Evolutionary conservation across 257 asterid species (phyloP), one percentile per base, ranked within the genome.

Genomic region (Ocimum tenuiflorum): DNA sequence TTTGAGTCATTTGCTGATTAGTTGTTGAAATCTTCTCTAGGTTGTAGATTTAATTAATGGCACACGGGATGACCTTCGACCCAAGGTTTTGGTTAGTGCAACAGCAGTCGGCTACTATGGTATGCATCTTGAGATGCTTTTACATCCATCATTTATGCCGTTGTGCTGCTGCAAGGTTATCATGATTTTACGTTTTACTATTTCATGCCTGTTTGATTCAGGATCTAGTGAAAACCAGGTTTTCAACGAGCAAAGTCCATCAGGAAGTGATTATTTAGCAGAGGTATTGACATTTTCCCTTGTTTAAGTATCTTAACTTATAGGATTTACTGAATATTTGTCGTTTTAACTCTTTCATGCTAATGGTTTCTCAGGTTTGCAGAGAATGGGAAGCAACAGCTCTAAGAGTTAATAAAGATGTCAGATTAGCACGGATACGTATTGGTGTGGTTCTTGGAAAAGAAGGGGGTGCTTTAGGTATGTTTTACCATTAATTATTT

Each of bases 391-490:
- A 92, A 81, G 88, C 85, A 60, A 64, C 84, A 65, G 98, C 99
- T 7, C 80, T 76, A 19, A 80, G 83, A 71, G 95, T 85, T 9
- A 63, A 84, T 69, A 78, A 82, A 72, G 88, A 87, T 71, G 97
- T 87, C 52, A 80, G 97, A 77, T 74, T 86, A 47, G 90, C 88
- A 33, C 78, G 83, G 15, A 83, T 89, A 70, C 95, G 99, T 46
- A 82, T 88, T 12, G 99, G 99, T 12, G 78, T 92, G 68, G 99
- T 92, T 68, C 96, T 92, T 18, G 99, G 97, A 51, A 86, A 86
- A 83, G 97, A 89, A 72, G 99, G 97, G 18, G 99, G 99, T 65
- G 99, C 97, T 76, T 74, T 92, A 75, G 96, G 98, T 91, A 71
- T 6, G 49, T 42, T 47, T 19, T 27, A 19, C 47, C 13, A 2